These are phyloP conservation scores for Didymella lethalis DNA, from an alignment of 2,329 filamentous ascomycete genomes.

Conservation along the genomic window DNA sequence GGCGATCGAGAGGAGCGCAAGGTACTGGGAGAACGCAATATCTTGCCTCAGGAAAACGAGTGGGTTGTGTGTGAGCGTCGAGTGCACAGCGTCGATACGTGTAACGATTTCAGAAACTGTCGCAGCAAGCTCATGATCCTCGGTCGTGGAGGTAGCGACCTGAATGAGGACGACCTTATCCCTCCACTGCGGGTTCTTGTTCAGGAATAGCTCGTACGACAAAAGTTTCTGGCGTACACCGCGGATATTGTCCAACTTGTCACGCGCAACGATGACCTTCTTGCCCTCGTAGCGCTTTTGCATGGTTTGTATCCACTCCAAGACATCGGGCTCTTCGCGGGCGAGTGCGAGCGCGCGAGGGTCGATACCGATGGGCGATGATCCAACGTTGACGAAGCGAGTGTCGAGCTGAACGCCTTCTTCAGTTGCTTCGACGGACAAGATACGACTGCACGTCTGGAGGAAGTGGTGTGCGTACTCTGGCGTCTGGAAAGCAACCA, in stretches of 20 bases:
- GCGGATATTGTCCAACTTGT: slow-evolving; percentile 92
- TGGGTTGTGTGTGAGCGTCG: slow-evolving; percentile 89
- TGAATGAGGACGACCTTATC: slow-evolving; percentile 91
- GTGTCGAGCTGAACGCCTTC: slow-evolving; percentile 91
- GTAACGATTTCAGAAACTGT: slow-evolving; percentile 94
- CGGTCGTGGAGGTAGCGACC: slow-evolving; percentile 88
- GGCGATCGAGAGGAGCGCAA: slow-evolving; percentile 88
- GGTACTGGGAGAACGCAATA: slow-evolving; percentile 88
- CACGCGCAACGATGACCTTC: slow-evolving; percentile 87
- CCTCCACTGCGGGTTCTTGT: slow-evolving; percentile 89
- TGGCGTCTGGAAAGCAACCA: slow-evolving; percentile 91
- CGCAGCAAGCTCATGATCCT: slow-evolving; percentile 85
- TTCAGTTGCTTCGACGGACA: slow-evolving; percentile 87
- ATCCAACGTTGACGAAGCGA: slow-evolving; percentile 88
- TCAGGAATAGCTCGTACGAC: slow-evolving; percentile 91
- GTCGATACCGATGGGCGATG: slow-evolving; percentile 89
- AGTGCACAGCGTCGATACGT: slow-evolving; percentile 89
- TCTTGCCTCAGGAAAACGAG: slow-evolving; percentile 95
- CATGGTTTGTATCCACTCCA: slow-evolving; percentile 80
- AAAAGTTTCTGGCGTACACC: slow-evolving; percentile 93
- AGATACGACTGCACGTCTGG: slow-evolving; percentile 90
- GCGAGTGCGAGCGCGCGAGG: slow-evolving; percentile 76
- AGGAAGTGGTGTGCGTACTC: slow-evolving; percentile 95
- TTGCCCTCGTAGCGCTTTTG: slow-evolving; percentile 86
- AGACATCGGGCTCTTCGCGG: slow-evolving; percentile 75